phyloP scores from a whole-genome alignment of 495 filamentous ascomycete species.

The Xylaria telfairii region DNA sequence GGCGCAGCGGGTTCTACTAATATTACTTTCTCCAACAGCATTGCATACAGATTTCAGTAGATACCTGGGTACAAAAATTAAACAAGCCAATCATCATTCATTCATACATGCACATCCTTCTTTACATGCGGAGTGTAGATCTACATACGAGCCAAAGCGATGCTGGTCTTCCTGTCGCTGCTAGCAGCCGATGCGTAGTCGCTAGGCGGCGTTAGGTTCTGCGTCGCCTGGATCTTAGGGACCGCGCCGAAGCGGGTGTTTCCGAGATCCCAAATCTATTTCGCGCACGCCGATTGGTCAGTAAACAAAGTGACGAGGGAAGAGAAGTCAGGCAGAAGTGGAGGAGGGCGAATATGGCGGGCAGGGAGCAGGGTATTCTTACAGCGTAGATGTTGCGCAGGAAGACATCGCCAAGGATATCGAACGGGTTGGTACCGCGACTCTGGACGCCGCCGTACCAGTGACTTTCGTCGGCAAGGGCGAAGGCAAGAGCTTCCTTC shows the following conservation, averaged over 20 bases:
- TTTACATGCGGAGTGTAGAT: background rate
- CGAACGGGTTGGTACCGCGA: constrained; percentile 67
- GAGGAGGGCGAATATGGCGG: background rate
- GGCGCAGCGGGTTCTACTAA: too few relatives aligned
- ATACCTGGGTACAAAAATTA: background rate
- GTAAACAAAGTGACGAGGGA: background rate
- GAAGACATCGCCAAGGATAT: constrained; percentile 79
- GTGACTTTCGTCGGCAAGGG: constrained; percentile 59
- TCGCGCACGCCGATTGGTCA: constrained; percentile 2
- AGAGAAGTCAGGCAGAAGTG: background rate
- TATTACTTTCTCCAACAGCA: background rate
- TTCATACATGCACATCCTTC: background rate
- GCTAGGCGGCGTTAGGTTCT: constrained; percentile 52
- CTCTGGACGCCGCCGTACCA: constrained; percentile 80
- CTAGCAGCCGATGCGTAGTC: background rate
- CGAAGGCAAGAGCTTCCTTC: constrained; percentile 74
- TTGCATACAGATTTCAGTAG: background rate
- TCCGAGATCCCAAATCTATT: constrained; percentile 76
- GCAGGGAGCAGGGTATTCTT: constrained; percentile 40
- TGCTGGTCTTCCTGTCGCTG: constrained; percentile 7
- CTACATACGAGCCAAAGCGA: constrained; percentile 2
- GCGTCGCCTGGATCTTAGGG: constrained; percentile 63
- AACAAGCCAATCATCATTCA: background rate
- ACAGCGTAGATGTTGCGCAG: constrained; percentile 76
- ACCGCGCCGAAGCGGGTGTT: constrained; percentile 73